Conservation (phyloP, 768 basidiomycete genomes). For the Mycena venus region DNA sequence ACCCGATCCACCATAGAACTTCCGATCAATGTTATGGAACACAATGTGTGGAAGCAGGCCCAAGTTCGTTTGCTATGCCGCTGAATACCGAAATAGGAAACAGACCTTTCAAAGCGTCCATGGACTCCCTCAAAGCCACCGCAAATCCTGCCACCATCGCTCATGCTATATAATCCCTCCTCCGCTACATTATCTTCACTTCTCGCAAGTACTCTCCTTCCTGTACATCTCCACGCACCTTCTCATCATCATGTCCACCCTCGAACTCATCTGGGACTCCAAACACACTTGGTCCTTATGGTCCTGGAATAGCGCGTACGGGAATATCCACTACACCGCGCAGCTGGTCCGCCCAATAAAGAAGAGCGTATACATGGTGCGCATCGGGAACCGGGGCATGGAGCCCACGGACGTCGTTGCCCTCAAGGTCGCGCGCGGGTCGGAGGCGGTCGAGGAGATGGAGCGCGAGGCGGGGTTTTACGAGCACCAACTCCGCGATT, state of each 20-base stretch:
- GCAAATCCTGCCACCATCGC: constrained; percentile 1
- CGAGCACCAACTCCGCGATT: constrained; percentile 41
- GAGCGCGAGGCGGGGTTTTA: constrained; percentile 52
- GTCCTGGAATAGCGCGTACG: constrained; percentile 43
- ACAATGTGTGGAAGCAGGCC: not conserved
- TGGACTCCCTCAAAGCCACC: constrained; percentile 1
- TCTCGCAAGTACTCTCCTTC: not conserved
- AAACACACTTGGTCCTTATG: constrained; percentile 40
- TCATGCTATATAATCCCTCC: constrained; percentile 1
- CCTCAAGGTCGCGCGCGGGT: constrained; percentile 50
- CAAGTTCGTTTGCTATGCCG: not conserved
- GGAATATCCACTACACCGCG: constrained; percentile 37
- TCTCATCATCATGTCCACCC: constrained; percentile 42
- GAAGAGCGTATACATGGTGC: constrained; percentile 37
- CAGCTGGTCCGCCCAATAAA: constrained; percentile 36
- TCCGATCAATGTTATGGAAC: not conserved
- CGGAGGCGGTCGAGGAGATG: constrained; percentile 41
- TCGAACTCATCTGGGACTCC: constrained; percentile 42
- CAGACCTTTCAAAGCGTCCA: constrained; percentile 13
- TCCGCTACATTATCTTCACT: not conserved
- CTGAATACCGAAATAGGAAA: not conserved
- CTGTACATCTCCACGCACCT: not conserved
- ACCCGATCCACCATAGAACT: too few relatives aligned
- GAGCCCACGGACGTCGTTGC: constrained; percentile 38
- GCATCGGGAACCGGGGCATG: constrained; percentile 36